phyloP scores from a whole-genome alignment of 2,329 filamentous ascomycete species.

The Cercospora zeae-maydis region DNA sequence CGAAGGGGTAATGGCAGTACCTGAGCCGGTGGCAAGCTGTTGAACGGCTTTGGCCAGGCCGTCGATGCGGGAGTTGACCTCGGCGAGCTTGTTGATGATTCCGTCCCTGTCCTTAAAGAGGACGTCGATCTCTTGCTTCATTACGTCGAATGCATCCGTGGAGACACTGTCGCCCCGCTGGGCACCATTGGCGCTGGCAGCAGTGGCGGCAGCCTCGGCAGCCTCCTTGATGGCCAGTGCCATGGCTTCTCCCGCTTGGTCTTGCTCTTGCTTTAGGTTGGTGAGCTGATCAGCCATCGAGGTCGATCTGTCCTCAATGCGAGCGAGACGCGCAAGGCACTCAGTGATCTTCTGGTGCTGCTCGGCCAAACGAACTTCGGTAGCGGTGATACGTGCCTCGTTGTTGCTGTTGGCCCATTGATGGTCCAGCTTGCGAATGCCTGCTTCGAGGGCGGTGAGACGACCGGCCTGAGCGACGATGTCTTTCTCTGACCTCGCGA shows the following conservation, averaged over 20 bases:
- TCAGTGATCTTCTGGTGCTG: constrained; percentile 14
- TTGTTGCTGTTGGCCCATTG: constrained; percentile 13
- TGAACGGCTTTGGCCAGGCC: constrained; percentile 24
- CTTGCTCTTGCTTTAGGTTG: constrained; percentile 2
- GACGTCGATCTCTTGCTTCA: constrained; percentile 22
- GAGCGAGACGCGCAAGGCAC: constrained; percentile 5
- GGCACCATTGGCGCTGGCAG: background rate
- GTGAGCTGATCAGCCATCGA: constrained; percentile 6
- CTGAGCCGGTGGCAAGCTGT: constrained; percentile 19
- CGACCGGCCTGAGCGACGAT: constrained; percentile 10
- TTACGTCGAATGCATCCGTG: background rate
- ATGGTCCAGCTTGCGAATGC: constrained; percentile 21
- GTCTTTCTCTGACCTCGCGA: constrained; percentile 17
- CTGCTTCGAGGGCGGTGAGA: constrained; percentile 16
- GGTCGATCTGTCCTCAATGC: constrained; percentile 4
- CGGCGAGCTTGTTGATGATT: constrained; percentile 17
- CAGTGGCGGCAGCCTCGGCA: background rate
- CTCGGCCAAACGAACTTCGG: constrained; percentile 11
- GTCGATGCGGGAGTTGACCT: constrained; percentile 15
- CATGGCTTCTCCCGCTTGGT: background rate
- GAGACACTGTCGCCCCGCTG: background rate
- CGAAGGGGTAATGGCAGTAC: background rate
- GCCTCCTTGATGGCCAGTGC: background rate
- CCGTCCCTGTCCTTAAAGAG: constrained; percentile 27
- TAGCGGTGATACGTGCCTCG: constrained; percentile 20